Evolutionary conservation across 2,329 filamentous ascomycete species (phyloP).

Genomic region (Volutella citrinella): DNA sequence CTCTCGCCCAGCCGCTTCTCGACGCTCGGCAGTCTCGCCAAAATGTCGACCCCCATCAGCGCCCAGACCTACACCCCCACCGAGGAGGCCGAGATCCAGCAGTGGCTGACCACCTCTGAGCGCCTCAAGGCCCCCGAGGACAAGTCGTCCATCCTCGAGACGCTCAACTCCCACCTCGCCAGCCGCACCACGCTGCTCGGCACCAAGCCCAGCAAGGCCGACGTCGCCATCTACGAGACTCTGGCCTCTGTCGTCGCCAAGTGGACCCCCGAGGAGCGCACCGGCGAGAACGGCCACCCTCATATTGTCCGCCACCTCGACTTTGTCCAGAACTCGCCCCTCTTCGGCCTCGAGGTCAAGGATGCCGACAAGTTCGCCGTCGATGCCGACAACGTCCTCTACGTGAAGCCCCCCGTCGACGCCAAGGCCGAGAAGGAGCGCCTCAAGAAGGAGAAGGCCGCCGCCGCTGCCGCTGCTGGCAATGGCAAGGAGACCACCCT

Average conservation of each 20-base stretch:
- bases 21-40: slow-evolving; percentile 33
- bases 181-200: slow-evolving; percentile 87
- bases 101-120: slow-evolving; percentile 79
- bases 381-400: slow-evolving; percentile 75
- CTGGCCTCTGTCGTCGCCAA: slow-evolving; percentile 72
- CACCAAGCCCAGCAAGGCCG: slow-evolving; percentile 82
- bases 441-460: slow-evolving; percentile 93
- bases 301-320: slow-evolving; percentile 90
- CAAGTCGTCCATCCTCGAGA: slow-evolving; percentile 67
- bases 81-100: slow-evolving; percentile 83
- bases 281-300: slow-evolving; percentile 83
- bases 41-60: slow-evolving; percentile 66
- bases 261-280: slow-evolving; percentile 84
- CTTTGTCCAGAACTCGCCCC: slow-evolving; percentile 86
- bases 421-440: slow-evolving; percentile 95
- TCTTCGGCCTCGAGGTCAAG: slow-evolving; percentile 68
- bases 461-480: slow-evolving; percentile 55
- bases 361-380: slow-evolving; percentile 74
- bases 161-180: slow-evolving; percentile 83
- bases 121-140: slow-evolving; percentile 58
- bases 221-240: slow-evolving; percentile 77
- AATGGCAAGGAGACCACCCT: slow-evolving; percentile 48
- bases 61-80: slow-evolving; percentile 68
- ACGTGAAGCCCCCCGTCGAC: slow-evolving; percentile 85
- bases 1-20: slow-evolving; percentile 35